Conservation (phyloP, 2,329 filamentous ascomycete species). For the Graphilbum fragrans region DNA sequence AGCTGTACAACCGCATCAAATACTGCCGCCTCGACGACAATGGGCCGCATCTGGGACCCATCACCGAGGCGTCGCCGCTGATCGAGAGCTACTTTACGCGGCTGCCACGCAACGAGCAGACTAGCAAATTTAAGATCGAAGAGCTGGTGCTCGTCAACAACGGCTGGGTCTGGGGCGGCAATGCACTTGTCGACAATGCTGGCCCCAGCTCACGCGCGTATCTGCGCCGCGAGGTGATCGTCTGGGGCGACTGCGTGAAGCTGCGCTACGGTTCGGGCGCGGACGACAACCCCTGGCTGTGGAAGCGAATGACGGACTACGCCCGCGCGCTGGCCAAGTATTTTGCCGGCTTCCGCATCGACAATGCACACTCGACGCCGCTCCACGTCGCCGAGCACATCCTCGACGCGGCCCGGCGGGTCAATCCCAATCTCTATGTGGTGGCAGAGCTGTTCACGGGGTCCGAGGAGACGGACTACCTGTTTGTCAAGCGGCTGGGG, state of each 20-base stretch:
- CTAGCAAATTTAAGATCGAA: slow-evolving; percentile 57
- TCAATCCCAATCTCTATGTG: slow-evolving; percentile 79
- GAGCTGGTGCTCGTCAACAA: slow-evolving; percentile 85
- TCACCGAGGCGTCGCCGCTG: slow-evolving; percentile 65
- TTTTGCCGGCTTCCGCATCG: slow-evolving; percentile 90
- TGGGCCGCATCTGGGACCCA: slow-evolving; percentile 73
- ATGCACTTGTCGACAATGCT: slow-evolving; percentile 87
- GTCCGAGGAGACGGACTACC: slow-evolving; percentile 88
- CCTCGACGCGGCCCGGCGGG: slow-evolving; percentile 79
- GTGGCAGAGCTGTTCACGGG: slow-evolving; percentile 94
- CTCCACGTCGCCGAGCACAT: slow-evolving; percentile 91
- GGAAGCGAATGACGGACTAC: slow-evolving; percentile 93
- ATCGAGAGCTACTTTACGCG: slow-evolving; percentile 95
- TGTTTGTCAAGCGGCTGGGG: slow-evolving; percentile 87
- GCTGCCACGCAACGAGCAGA: slow-evolving; percentile 65
- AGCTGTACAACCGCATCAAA: slow-evolving; percentile 88
- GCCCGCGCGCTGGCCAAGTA: slow-evolving; percentile 87
- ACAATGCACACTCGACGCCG: slow-evolving; percentile 96
- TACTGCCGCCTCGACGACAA: slow-evolving; percentile 89
- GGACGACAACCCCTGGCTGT: slow-evolving; percentile 82
- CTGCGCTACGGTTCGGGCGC: slow-evolving; percentile 73
- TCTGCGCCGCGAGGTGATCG: slow-evolving; percentile 87
- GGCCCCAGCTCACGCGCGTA: slow-evolving; percentile 86
- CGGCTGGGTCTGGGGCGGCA: slow-evolving; percentile 97
- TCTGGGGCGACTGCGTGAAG: slow-evolving; percentile 98